phyloP scores from a whole-genome alignment of 2,329 filamentous ascomycete genomes.

The Fusarium sp. region DNA sequence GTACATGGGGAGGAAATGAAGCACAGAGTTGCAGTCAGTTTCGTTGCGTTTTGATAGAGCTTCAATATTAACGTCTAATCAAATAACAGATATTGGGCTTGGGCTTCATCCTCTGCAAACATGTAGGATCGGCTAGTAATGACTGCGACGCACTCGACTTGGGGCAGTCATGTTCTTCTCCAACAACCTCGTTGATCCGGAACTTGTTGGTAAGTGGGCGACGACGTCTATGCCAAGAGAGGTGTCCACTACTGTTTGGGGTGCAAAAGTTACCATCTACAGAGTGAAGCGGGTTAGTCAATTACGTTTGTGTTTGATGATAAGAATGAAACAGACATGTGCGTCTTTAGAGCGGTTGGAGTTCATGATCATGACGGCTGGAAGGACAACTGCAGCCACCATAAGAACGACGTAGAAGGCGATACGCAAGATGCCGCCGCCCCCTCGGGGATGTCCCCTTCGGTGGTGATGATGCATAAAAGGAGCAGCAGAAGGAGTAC shows the following conservation, averaged over 20 bases:
- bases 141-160: neutral
- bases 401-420: neutral
- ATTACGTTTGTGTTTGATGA: neutral
- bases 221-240: neutral
- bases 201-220: neutral
- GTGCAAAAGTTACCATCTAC: neutral
- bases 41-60: neutral
- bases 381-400: neutral
- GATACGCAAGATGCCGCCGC: neutral
- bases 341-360: rapidly evolving
- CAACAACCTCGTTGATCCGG: neutral
- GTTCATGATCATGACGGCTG: rapidly evolving
- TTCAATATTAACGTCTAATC: neutral
- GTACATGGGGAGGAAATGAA: neutral
- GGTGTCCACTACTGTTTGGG: neutral
- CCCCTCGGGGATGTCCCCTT: neutral
- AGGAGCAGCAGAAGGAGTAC: too few species aligned
- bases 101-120: neutral
- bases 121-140: neutral
- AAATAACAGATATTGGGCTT: neutral
- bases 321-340: slow-evolving; percentile 12
- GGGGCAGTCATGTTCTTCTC: neutral
- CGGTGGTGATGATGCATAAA: neutral
- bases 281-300: neutral
- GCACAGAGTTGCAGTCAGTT: neutral